phyloP scores from a whole-genome alignment of 495 filamentous ascomycete species.

The Penicillium cinerascens region DNA sequence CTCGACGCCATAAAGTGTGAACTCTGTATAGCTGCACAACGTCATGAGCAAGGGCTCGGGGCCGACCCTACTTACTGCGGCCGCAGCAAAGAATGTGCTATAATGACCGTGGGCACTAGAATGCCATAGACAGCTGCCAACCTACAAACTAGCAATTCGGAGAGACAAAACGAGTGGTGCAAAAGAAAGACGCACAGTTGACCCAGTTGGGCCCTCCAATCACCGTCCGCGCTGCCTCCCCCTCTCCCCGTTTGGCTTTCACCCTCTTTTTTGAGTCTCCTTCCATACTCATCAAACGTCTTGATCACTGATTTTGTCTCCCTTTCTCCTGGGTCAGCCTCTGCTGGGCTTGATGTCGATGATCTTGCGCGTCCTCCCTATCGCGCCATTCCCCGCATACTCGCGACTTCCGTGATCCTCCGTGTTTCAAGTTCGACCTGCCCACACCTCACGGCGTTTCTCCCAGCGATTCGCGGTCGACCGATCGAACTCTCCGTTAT shows the following conservation, averaged over 20 bases:
- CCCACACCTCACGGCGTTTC: background rate
- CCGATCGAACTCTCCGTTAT: background rate
- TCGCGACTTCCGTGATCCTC: constrained; percentile 28
- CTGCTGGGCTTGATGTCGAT: constrained; percentile 31
- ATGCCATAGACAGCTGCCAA: background rate
- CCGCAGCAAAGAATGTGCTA: background rate
- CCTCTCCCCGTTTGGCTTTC: constrained; percentile 11
- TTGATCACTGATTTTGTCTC: constrained; percentile 2
- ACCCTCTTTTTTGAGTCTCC: constrained; percentile 8
- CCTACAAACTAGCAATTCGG: background rate
- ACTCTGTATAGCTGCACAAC: constrained; percentile 5
- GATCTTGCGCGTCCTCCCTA: constrained; percentile 36
- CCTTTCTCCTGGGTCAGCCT: constrained; percentile 21
- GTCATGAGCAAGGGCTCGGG: constrained; percentile 18
- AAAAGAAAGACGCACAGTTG: constrained; percentile 5
- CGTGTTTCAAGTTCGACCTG: constrained; percentile 13
- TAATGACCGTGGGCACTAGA: background rate
- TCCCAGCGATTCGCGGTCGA: background rate
- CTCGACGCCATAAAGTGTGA: constrained; percentile 13
- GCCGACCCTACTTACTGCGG: background rate
- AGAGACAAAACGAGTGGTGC: background rate
- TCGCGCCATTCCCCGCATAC: constrained; percentile 42
- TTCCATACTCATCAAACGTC: background rate
- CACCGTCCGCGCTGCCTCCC: constrained; percentile 12
- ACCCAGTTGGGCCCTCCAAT: constrained; percentile 11